Percentiles rank a stretch among this genome's conserved stretches.
Evolutionary conservation across 306 rosid genomes (phyloP).

Genomic region (Vigna trinervia): DNA sequence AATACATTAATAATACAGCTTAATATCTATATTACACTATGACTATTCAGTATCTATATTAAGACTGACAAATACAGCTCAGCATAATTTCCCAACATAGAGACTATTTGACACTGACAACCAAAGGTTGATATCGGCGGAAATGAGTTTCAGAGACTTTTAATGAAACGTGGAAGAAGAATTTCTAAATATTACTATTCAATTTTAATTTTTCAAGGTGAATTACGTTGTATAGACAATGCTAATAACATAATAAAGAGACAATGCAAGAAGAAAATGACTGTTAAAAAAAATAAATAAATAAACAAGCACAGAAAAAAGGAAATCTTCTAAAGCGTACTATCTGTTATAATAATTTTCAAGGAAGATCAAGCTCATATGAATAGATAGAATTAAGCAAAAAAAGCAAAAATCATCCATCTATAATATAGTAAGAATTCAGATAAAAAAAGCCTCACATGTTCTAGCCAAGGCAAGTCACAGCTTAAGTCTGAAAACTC

Average conservation of each 20-base stretch:
- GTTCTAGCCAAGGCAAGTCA: constrained; percentile 71
- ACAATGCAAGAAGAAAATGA: not conserved
- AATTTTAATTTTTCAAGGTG: not conserved
- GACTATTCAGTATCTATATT: constrained; percentile 11
- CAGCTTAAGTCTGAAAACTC: constrained; percentile 54
- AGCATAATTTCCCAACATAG: not conserved
- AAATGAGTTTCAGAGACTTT: not conserved
- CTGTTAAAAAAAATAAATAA: not conserved
- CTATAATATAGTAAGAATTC: constrained; percentile 32
- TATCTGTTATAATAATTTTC: not conserved
- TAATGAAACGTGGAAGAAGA: not conserved
- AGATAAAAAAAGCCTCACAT: constrained; percentile 56
- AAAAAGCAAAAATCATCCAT: not conserved
- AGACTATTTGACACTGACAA: not conserved
- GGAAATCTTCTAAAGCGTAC: not conserved
- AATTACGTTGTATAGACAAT: not conserved
- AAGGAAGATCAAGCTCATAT: constrained; percentile 1
- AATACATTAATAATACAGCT: not conserved
- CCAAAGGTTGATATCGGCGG: not conserved
- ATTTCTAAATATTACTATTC: not conserved
- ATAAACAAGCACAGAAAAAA: not conserved
- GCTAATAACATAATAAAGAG: not conserved
- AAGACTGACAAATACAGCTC: not conserved
- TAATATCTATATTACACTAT: not conserved
- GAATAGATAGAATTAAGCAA: constrained; percentile 9